Conservation (phyloP, 1,139 yeast species). For the Lodderomyces oxycetoniae region DNA sequence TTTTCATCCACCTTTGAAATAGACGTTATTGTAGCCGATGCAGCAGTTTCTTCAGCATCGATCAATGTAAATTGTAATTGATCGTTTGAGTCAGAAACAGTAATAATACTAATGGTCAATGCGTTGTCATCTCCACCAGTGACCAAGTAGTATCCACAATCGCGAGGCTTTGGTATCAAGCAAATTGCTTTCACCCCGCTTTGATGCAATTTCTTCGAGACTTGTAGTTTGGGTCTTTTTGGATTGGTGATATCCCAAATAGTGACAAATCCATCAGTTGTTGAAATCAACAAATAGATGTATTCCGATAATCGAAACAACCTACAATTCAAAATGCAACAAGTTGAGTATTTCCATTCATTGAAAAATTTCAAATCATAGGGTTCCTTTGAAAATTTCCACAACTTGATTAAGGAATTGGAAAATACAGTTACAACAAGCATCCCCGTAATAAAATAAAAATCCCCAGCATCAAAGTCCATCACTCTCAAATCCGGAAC, state of each 20-base stretch:
- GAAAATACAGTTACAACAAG: slow-evolving; percentile 73
- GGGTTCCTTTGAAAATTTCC: slow-evolving; percentile 43
- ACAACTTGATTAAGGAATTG: slow-evolving; percentile 69
- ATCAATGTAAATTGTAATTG: slow-evolving; percentile 16
- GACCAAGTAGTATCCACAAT: slow-evolving; percentile 32
- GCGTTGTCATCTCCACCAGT: slow-evolving; percentile 96
- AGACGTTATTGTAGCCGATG: slow-evolving; percentile 82
- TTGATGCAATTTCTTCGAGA: slow-evolving; percentile 54
- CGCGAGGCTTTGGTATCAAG: slow-evolving; percentile 14
- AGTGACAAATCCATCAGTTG: slow-evolving; percentile 80
- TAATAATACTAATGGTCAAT: slow-evolving; percentile 43
- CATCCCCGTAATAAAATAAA: slow-evolving; percentile 44
- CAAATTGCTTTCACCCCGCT: slow-evolving; percentile 68
- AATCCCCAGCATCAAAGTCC: slow-evolving; percentile 59
- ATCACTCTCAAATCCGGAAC: slow-evolving; percentile 83
- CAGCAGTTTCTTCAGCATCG: slow-evolving; percentile 52
- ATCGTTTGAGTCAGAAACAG: slow-evolving; percentile 13
- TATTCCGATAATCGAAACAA: slow-evolving; percentile 30
- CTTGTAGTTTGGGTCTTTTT: slow-evolving; percentile 1
- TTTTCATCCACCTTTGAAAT: slow-evolving; percentile 29
- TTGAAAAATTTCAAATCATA: slow-evolving; percentile 41
- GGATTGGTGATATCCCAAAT: slow-evolving; percentile 48
- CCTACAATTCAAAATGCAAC: slow-evolving; percentile 67
- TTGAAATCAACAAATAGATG: slow-evolving; percentile 47
- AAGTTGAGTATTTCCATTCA: slow-evolving; percentile 56